Percentiles rank a stretch among this genome's conserved stretches.
These are phyloP conservation scores for Alternaria novae-zelandiae DNA, from an alignment of 2,329 filamentous ascomycete species.

Conservation along the genomic window DNA sequence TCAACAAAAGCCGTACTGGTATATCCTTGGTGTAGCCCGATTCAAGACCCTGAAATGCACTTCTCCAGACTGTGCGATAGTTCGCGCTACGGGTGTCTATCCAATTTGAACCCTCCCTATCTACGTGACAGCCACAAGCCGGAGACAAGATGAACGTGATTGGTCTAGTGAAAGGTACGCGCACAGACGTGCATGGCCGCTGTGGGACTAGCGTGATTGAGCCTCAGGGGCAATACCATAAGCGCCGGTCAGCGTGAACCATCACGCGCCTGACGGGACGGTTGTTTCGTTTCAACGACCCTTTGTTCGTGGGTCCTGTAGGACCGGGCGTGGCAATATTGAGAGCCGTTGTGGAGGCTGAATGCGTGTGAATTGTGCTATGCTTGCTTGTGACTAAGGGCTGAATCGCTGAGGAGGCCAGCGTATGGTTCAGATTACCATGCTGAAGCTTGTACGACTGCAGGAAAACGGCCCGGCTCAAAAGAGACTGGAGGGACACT, in stretches of 20 bases:
- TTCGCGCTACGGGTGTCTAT: conserved; percentile 16
- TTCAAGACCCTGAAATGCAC: conserved; percentile 2
- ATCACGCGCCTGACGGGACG: conserved; percentile 32
- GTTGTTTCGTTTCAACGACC: conserved; percentile 30
- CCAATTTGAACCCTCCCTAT: conserved; percentile 16
- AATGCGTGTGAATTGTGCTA: conserved; percentile 13
- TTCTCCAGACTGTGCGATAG: conserved; percentile 10
- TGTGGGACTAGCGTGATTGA: conserved; percentile 36
- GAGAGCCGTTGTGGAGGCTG: conserved; percentile 19
- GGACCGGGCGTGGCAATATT: conserved; percentile 14
- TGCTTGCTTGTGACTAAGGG: conserved; percentile 18
- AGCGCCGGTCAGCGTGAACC: conserved; percentile 29
- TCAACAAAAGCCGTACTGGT: not conserved
- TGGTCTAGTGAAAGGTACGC: conserved; percentile 17
- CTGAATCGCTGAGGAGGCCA: not conserved
- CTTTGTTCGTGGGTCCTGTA: conserved; percentile 29
- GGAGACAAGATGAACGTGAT: conserved; percentile 20
- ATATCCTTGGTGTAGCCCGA: not conserved
- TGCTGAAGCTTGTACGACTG: conserved; percentile 25
- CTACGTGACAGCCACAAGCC: conserved; percentile 21
- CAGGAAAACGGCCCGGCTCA: conserved; percentile 29
- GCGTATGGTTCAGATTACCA: not conserved
- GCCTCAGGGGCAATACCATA: conserved; percentile 31
- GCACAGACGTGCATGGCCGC: conserved; percentile 18
- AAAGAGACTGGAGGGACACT: conserved; percentile 34